Conservation (phyloP, 2,329 filamentous ascomycete genomes). For the Colletotrichum magnum region DNA sequence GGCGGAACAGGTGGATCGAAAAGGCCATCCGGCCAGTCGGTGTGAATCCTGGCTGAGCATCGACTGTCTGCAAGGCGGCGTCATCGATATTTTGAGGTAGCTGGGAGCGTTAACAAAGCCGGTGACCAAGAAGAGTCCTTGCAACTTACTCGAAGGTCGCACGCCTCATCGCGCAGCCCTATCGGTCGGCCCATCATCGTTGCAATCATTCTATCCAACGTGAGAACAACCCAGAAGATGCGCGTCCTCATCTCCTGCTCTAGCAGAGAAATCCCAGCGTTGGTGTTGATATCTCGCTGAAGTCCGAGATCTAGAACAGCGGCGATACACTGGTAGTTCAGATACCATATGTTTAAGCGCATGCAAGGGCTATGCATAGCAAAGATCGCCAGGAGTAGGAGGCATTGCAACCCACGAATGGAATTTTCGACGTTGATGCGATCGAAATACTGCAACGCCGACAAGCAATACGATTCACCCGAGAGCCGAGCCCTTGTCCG, state of each 20-base stretch:
- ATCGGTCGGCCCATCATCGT: conserved; percentile 71
- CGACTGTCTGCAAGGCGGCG: conserved; percentile 31
- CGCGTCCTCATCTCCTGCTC: conserved; percentile 69
- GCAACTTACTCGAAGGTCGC: conserved; percentile 61
- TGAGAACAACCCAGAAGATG: conserved; percentile 69
- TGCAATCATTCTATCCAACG: conserved; percentile 64
- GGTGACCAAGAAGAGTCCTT: background rate
- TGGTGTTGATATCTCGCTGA: conserved; percentile 61
- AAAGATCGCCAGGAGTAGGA: conserved; percentile 62
- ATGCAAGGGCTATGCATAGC: conserved; percentile 65
- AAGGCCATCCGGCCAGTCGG: conserved; percentile 45
- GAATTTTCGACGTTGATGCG: conserved; percentile 63
- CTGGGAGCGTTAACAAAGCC: conserved; percentile 43
- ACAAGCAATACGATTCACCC: conserved; percentile 63
- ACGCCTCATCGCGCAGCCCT: conserved; percentile 68
- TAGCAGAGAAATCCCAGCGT: conserved; percentile 58
- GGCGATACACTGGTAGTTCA: conserved; percentile 69
- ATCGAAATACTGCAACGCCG: conserved; percentile 63
- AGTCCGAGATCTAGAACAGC: conserved; percentile 65
- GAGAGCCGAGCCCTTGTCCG: conserved; percentile 60
- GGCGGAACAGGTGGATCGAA: conserved; percentile 63
- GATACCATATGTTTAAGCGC: conserved; percentile 66
- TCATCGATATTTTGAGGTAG: conserved; percentile 48
- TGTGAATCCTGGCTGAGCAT: background rate
- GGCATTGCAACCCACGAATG: conserved; percentile 62